These are phyloP conservation scores for Eimeria necatrix DNA, from an alignment of 169 alveolate species.

Conservation along the genomic window DNA sequence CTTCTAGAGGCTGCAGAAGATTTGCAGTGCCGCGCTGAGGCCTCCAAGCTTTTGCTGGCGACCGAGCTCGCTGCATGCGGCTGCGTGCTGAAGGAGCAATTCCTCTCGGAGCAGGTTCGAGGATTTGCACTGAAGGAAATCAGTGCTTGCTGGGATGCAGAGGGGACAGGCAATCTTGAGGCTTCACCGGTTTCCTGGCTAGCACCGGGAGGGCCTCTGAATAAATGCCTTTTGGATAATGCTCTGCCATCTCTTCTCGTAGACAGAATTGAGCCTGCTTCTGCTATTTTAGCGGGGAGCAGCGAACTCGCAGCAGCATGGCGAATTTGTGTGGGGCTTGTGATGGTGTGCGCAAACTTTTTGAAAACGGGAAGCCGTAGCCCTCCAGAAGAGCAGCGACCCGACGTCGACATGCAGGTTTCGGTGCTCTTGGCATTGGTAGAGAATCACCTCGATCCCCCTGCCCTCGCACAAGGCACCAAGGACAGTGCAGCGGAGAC, in stretches of 20 bases:
- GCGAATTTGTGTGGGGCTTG: constrained; percentile 45
- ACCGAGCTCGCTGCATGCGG: constrained; percentile 80
- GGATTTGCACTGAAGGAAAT: constrained; percentile 13
- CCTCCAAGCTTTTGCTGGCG: constrained; percentile 68
- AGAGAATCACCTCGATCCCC: constrained; percentile 46
- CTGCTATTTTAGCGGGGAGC: not conserved
- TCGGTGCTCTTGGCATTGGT: constrained; percentile 68
- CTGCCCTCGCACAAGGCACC: not conserved
- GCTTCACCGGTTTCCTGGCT: constrained; percentile 2
- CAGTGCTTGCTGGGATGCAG: constrained; percentile 9
- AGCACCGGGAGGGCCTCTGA: constrained; percentile 39
- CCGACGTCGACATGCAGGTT: constrained; percentile 80
- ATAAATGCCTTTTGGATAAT: not conserved
- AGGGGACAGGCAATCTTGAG: not conserved
- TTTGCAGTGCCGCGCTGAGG: constrained; percentile 75
- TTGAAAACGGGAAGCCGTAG: constrained; percentile 23
- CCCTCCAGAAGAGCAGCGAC: constrained; percentile 71
- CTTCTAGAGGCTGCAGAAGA: constrained; percentile 56
- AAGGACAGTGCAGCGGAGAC: not conserved
- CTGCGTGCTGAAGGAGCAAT: constrained; percentile 14
- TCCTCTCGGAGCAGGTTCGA: constrained; percentile 9
- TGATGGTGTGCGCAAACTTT: constrained; percentile 64
- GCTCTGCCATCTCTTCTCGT: constrained; percentile 45
- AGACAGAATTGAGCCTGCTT: not conserved
- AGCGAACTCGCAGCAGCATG: constrained; percentile 1